Evolutionary conservation across 1,139 yeast species (phyloP).

Genomic region (Kurtzmaniella quercitrusa): DNA sequence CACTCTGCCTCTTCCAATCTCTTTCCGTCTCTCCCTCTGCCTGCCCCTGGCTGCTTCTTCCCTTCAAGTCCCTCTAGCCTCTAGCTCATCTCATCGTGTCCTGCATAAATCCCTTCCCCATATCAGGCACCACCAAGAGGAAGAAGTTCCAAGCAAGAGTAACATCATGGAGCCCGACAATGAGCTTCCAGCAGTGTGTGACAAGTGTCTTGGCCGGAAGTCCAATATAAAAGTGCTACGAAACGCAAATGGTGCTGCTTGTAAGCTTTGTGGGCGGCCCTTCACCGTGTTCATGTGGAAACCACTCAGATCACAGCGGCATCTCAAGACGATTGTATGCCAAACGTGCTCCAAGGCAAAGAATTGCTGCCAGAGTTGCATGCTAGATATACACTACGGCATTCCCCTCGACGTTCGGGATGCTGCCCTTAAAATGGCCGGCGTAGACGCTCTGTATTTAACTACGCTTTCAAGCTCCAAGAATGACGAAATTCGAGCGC

Average conservation of each 20-base stretch:
- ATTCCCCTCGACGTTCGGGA: constrained; percentile 78
- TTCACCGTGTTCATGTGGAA: constrained; percentile 80
- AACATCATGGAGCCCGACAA: constrained; percentile 4
- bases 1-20: no score
- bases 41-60: background rate
- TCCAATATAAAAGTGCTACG: constrained; percentile 66
- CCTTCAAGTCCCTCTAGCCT: no score
- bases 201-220: constrained; percentile 63
- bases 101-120: no score
- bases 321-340: constrained; percentile 61
- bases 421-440: constrained; percentile 74
- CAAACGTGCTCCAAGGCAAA: constrained; percentile 71
- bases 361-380: constrained; percentile 85
- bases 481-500: constrained; percentile 42
- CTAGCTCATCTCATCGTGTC: background rate
- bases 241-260: constrained; percentile 71
- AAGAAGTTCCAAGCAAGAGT: background rate
- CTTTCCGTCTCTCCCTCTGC: background rate
- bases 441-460: constrained; percentile 26
- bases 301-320: constrained; percentile 24
- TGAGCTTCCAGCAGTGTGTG: constrained; percentile 65
- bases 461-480: constrained; percentile 8
- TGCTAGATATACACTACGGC: constrained; percentile 76
- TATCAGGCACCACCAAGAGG: background rate
- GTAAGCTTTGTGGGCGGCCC: constrained; percentile 78